These are phyloP conservation scores for Kodamaea nitidulidarum DNA, from an alignment of 805 yeast species.

Conservation along the genomic window DNA sequence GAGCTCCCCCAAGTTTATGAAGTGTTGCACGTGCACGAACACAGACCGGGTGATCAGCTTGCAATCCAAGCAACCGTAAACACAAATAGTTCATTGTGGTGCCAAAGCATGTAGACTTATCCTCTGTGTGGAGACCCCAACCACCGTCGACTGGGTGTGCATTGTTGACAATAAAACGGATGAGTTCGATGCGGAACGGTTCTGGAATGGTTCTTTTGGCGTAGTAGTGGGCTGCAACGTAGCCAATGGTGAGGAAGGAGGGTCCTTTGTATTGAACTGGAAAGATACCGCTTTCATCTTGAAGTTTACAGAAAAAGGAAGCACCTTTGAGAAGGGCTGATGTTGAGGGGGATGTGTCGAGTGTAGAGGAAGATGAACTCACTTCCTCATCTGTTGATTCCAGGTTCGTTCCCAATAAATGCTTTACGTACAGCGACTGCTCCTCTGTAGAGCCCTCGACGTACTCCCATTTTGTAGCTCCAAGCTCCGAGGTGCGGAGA, in stretches of 20 bases:
- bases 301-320: conserved; percentile 61
- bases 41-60: conserved; percentile 71
- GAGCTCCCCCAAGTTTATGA: conserved; percentile 78
- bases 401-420: conserved; percentile 44
- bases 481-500: conserved; percentile 61
- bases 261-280: conserved; percentile 97
- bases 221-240: conserved; percentile 68
- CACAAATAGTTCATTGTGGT: conserved; percentile 81
- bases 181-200: conserved; percentile 62
- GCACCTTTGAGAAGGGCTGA: conserved; percentile 53
- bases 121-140: conserved; percentile 94
- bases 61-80: conserved; percentile 76
- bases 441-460: conserved; percentile 24
- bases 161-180: conserved; percentile 82
- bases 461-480: conserved; percentile 81
- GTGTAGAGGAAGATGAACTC: too few species aligned
- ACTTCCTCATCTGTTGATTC: too few species aligned
- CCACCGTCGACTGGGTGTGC: conserved; percentile 99
- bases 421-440: conserved; percentile 55
- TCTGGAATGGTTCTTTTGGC: conserved; percentile 66
- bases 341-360: not conserved
- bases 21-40: conserved; percentile 70
- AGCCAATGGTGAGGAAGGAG: conserved; percentile 94
- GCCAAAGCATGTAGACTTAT: conserved; percentile 93
- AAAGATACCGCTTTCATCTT: conserved; percentile 80